A percentile compares a stretch with the other conserved stretches of the same genome.
Conservation (phyloP, 1,284 basidiomycete species). For the Fomitopsis palustris region DNA sequence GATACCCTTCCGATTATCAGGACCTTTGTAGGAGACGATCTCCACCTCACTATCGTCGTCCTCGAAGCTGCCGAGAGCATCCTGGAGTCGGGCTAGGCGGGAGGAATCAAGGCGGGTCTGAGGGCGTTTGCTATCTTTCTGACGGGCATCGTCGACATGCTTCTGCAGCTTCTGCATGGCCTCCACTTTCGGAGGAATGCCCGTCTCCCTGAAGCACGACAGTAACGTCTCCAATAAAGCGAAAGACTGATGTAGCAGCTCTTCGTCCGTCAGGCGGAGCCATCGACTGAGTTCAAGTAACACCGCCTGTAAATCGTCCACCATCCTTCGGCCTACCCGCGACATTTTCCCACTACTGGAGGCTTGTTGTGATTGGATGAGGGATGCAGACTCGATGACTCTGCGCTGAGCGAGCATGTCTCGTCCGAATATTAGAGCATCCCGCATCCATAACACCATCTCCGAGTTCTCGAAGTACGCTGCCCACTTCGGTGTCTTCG, state of each 20-base stretch:
- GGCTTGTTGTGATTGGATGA: slow-evolving; percentile 30
- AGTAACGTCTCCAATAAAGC: slow-evolving; percentile 77
- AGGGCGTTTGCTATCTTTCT: slow-evolving; percentile 36
- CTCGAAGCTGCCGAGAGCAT: slow-evolving; percentile 54
- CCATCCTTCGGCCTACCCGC: slow-evolving; percentile 65
- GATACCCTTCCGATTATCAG: slow-evolving; percentile 7
- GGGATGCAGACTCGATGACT: slow-evolving; percentile 70
- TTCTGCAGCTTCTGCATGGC: slow-evolving; percentile 55
- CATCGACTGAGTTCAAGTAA: slow-evolving; percentile 77
- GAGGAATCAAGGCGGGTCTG: slow-evolving; percentile 56
- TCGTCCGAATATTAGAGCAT: slow-evolving; percentile 88
- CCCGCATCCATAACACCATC: slow-evolving; percentile 96
- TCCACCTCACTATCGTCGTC: slow-evolving; percentile 54
- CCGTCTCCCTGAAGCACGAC: slow-evolving; percentile 58
- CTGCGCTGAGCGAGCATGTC: slow-evolving; percentile 80
- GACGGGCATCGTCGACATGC: slow-evolving; percentile 54
- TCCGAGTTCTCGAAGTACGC: slow-evolving; percentile 72
- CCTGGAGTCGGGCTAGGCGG: slow-evolving; percentile 55
- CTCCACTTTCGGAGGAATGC: slow-evolving; percentile 46
- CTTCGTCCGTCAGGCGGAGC: slow-evolving; percentile 88
- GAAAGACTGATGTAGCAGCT: slow-evolving; percentile 85
- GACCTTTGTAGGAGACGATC: slow-evolving; percentile 28
- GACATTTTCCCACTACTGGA: slow-evolving; percentile 35
- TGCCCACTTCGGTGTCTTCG: slow-evolving; percentile 80
- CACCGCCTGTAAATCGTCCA: slow-evolving; percentile 74